Evolutionary conservation across 257 asterid genomes (phyloP).

Genomic region (Capsicum baccatum): DNA sequence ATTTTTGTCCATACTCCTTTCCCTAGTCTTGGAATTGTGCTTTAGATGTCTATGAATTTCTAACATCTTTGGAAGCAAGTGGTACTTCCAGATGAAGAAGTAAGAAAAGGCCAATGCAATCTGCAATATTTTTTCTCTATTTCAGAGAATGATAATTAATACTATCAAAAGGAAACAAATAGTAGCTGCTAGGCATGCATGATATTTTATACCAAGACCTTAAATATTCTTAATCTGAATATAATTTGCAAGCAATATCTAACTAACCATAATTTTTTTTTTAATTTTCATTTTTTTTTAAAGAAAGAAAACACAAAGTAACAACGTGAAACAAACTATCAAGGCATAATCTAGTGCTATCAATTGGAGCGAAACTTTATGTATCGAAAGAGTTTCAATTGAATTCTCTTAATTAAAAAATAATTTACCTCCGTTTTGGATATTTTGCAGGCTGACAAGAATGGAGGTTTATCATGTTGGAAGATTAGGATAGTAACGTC

Average conservation of each 20-base stretch:
- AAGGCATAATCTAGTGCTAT: background rate
- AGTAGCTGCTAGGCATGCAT: background rate
- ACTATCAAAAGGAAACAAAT: background rate
- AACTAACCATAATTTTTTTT: conserved; percentile 17
- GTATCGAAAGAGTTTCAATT: background rate
- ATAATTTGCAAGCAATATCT: conserved; percentile 28
- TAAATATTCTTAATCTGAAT: background rate
- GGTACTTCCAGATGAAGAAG: background rate
- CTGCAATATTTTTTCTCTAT: background rate
- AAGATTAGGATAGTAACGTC: too few relatives aligned
- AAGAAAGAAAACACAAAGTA: background rate
- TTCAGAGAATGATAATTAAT: background rate
- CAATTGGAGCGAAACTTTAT: background rate
- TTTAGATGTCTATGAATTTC: background rate
- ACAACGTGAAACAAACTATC: background rate
- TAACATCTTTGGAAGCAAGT: background rate
- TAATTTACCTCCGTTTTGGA: too few relatives aligned
- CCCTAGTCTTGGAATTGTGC: background rate
- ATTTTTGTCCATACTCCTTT: conserved; percentile 5
- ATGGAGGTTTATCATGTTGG: too few relatives aligned
- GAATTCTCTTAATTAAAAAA: background rate
- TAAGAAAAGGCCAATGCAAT: background rate
- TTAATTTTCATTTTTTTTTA: background rate
- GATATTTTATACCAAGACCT: background rate
- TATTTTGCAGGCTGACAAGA: too few relatives aligned